These are phyloP conservation scores for sorghum (Sorghum bicolor) DNA, from an alignment of 176 grass and related monocot genomes.

Conservation along the genomic window Sorghum_bicolor_NCBIv3 NC_012872.2:63116001-63116500, in stretches of 20 bases:
- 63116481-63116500: not conserved
- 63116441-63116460: not conserved
- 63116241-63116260: not conserved
- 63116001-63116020: not conserved
- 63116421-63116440: not conserved
- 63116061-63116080: not conserved
- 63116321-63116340: constrained; percentile 13
- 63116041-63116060: not conserved
- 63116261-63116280: not conserved
- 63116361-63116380: constrained; percentile 32
- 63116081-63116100: not conserved
- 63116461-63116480: not conserved
- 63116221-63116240: not conserved
- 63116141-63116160: constrained; percentile 16
- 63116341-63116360: constrained; percentile 43
- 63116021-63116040: not conserved
- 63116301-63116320: not conserved
- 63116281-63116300: constrained; percentile 26
- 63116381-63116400: not conserved
- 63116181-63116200: not conserved
- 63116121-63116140: constrained; percentile 19
- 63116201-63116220: not conserved
- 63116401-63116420: not conserved
- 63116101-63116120: not conserved
- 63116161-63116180: constrained; percentile 3